phyloP scores from a whole-genome alignment of 768 basidiomycete species.

The Tricholoma terreum region DNA sequence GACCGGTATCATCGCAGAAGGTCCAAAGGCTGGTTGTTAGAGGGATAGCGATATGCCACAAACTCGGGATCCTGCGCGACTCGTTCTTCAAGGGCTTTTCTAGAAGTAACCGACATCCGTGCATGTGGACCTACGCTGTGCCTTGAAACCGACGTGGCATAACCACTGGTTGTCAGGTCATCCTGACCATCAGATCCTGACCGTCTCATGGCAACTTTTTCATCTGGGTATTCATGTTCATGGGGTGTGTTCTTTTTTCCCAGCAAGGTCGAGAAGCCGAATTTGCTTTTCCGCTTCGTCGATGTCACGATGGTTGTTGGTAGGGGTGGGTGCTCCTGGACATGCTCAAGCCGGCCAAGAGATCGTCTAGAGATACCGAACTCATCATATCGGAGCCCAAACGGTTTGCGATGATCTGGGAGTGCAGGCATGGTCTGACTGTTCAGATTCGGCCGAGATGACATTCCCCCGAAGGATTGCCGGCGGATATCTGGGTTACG shows the following conservation, averaged over 20 bases:
- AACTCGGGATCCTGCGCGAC: conserved; percentile 87
- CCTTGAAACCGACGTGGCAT: conserved; percentile 49
- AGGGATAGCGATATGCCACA: conserved; percentile 85
- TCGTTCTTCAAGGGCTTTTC: conserved; percentile 71
- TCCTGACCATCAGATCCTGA: conserved; percentile 50
- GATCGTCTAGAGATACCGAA: conserved; percentile 69
- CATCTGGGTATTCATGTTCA: conserved; percentile 32
- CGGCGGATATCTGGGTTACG: conserved; percentile 53
- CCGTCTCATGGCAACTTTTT: conserved; percentile 35
- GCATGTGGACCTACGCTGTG: conserved; percentile 44
- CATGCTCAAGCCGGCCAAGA: conserved; percentile 42
- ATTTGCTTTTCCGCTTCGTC: conserved; percentile 69
- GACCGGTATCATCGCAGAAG: conserved; percentile 43
- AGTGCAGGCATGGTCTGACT: conserved; percentile 48
- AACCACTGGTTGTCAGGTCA: conserved; percentile 40
- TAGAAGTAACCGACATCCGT: conserved; percentile 61
- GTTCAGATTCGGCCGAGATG: conserved; percentile 51
- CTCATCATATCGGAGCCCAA: conserved; percentile 58
- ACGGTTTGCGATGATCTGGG: conserved; percentile 31
- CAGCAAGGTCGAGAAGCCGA: conserved; percentile 65
- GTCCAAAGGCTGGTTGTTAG: conserved; percentile 66
- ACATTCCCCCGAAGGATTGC: conserved; percentile 73
- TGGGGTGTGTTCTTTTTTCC: conserved; percentile 47
- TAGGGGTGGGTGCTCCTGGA: conserved; percentile 24
- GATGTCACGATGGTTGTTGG: conserved; percentile 31